Evolutionary conservation across 1,284 basidiomycete species (phyloP).

Genomic region (Papiliotrema nemorosa): DNA sequence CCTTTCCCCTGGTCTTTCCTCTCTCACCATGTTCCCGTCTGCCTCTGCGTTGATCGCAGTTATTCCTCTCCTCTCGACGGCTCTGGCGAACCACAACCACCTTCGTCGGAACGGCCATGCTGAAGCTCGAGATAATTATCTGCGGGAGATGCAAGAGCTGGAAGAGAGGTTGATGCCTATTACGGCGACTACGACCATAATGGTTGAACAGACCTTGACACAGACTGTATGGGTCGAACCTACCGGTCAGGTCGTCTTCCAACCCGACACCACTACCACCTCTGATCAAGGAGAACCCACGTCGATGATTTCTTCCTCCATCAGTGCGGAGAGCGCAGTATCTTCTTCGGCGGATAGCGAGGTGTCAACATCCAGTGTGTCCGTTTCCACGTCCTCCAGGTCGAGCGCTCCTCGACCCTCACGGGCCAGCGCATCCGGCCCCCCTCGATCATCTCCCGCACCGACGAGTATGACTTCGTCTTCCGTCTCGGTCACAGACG

Average conservation of each 20-base stretch:
- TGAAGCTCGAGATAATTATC: background rate
- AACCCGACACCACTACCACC: too few species aligned
- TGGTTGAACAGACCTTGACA: slow-evolving; percentile 39
- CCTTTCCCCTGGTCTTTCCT: background rate
- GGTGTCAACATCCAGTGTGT: too few species aligned
- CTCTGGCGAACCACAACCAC: background rate
- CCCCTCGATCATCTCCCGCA: background rate
- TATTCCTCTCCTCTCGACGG: background rate
- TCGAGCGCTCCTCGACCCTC: background rate
- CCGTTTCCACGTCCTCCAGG: slow-evolving; percentile 3
- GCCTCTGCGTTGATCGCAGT: slow-evolving; percentile 1
- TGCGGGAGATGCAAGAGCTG: slow-evolving; percentile 4
- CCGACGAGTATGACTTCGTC: background rate
- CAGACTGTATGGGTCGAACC: slow-evolving; percentile 43
- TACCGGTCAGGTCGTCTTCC: slow-evolving; percentile 26
- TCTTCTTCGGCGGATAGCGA: background rate
- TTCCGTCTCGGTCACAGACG: background rate
- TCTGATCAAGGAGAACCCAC: too few species aligned
- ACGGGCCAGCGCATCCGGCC: background rate
- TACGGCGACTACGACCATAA: slow-evolving; percentile 44
- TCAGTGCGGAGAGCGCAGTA: slow-evolving; percentile 2
- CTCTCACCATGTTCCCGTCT: background rate
- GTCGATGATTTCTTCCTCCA: background rate
- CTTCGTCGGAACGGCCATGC: background rate
- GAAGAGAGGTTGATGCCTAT: slow-evolving; percentile 43